Conservation (phyloP, 1,139 yeast genomes). For the Pichia sp. region DNA sequence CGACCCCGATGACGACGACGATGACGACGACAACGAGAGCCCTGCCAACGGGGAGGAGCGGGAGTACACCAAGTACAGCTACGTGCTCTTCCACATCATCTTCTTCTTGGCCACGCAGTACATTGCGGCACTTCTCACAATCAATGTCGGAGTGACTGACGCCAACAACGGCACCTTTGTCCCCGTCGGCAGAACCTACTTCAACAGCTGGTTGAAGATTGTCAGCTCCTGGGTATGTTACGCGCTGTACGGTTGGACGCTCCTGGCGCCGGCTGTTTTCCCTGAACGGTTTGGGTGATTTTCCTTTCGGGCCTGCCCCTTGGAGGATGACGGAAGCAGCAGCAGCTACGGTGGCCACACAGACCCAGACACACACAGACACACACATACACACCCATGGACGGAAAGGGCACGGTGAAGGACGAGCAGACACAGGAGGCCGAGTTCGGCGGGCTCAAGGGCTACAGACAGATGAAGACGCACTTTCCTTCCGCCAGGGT, state of each 20-base stretch:
- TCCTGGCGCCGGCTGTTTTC: conserved; percentile 82
- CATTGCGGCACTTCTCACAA: conserved; percentile 88
- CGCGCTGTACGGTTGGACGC: conserved; percentile 80
- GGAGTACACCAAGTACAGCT: conserved; percentile 73
- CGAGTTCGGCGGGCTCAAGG: conserved; percentile 10
- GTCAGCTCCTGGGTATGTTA: conserved; percentile 91
- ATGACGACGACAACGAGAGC: conserved; percentile 33
- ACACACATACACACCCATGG: neutral
- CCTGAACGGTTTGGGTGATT: conserved; percentile 66
- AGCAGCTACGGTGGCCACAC: neutral
- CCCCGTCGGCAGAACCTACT: conserved; percentile 96
- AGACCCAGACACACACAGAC: neutral
- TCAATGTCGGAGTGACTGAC: conserved; percentile 74
- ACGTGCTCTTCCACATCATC: conserved; percentile 81
- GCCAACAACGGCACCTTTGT: conserved; percentile 67
- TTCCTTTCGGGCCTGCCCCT: neutral
- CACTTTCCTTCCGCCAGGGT: conserved; percentile 97
- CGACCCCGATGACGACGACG: conserved; percentile 45
- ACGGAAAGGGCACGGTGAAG: neutral
- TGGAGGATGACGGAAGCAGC: no score
- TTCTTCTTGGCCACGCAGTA: conserved; percentile 96
- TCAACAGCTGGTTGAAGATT: conserved; percentile 92
- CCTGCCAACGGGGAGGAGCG: conserved; percentile 47
- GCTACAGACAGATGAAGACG: conserved; percentile 62
- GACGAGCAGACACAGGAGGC: neutral